Conservation (phyloP, 129 eudicot species). For the Escallonia rubra region DNA sequence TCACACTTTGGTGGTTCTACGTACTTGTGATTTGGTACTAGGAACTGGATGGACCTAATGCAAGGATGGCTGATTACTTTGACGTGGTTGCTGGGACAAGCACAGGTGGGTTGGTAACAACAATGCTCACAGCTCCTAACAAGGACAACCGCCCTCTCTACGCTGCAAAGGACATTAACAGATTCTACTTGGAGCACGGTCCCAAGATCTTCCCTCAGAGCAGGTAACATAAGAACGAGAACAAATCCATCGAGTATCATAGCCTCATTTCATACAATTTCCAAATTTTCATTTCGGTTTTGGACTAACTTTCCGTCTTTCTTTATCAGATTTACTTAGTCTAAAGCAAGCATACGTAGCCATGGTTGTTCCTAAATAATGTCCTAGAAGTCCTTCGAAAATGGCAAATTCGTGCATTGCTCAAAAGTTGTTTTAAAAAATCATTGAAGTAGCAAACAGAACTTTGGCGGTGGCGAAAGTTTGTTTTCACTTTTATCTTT, state of each 20-base stretch:
- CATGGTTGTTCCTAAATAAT: too few relatives aligned
- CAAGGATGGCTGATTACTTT: conserved; percentile 59
- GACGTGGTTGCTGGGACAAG: conserved; percentile 74
- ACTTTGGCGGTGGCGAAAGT: too few relatives aligned
- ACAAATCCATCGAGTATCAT: not conserved
- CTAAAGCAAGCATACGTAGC: too few relatives aligned
- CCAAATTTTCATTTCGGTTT: too few relatives aligned
- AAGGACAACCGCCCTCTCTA: conserved; percentile 41
- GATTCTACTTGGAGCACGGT: conserved; percentile 42
- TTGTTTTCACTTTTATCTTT: too few relatives aligned
- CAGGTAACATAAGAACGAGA: conserved; percentile 15
- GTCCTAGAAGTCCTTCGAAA: not conserved
- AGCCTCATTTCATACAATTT: too few relatives aligned
- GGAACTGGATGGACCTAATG: conserved; percentile 63
- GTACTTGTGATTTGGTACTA: not conserved
- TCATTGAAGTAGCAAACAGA: too few relatives aligned
- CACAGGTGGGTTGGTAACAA: conserved; percentile 59
- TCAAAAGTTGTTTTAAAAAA: not conserved
- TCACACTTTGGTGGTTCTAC: too few relatives aligned
- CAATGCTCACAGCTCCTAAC: conserved; percentile 64
- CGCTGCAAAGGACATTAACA: conserved; percentile 42
- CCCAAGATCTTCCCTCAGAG: conserved; percentile 54
- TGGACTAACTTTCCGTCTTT: too few relatives aligned
- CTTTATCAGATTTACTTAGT: not conserved
- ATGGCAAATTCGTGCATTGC: too few relatives aligned